Base-by-base conservation (phyloP, 1,284 basidiomycete genomes). In the Rhodotorula mucilaginosa region DNA sequence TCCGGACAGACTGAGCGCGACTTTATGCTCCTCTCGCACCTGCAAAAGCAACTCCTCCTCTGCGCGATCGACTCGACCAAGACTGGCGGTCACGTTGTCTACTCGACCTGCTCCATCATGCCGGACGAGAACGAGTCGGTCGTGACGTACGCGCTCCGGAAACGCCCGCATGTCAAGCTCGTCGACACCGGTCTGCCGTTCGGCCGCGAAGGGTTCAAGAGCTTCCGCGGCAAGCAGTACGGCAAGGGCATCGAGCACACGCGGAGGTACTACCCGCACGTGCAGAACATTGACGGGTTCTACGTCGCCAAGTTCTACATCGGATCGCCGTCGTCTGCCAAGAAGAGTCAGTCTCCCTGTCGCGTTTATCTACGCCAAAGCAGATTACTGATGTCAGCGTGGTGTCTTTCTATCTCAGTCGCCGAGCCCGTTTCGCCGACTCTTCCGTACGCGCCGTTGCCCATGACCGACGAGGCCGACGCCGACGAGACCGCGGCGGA, bases 91-190 rank as follows among this genome's bases (percentile, higher is more conserved):
- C 95, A 90, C 81, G 84, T 99, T 76, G 96, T 99, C 70, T 99
- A 99, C 84, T 98, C 95, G 65, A 99, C 97, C 0, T 99, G 97
- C 81, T 98, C 95, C 12, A 93, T 99, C 60, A 97, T 91, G 6
- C 91, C 97, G 4, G 97, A 99, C 79, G 97, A 99, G 84, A 95
- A 99, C 84, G 97, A 99, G 82, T 89, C 92, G 7, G 96, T 99
- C 23, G 93, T 99, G 26, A 92, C 98, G 82, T 99, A 99, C 80
- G 97, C 97, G n/a, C 86, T 99, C 68, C 88, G 90, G 75, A 98
- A 99, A 82, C 87, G 97, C 49, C 91, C 95, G n/a, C 90, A 99
- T 80, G 92, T 91, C 76, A 90, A 90, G 82, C 89, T 99, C 58
- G 94, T 99, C 62, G 91, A 93, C 62, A 93, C 94, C 0, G 95